Conservation (phyloP, 805 yeast genomes). For the Saturnispora serradocipensis region DNA sequence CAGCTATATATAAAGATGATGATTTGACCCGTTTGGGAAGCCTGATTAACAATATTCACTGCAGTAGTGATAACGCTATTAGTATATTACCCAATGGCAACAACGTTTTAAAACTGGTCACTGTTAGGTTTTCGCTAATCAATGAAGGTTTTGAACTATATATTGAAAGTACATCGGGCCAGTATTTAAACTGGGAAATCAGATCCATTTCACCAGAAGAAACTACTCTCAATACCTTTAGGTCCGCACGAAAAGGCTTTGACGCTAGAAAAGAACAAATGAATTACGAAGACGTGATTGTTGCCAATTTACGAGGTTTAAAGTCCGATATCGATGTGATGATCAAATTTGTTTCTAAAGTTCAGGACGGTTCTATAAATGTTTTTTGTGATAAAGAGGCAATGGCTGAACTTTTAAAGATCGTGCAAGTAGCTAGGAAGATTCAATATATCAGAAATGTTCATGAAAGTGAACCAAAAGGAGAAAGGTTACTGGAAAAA, state of each 20-base stretch:
- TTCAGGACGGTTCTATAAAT: conserved; percentile 5
- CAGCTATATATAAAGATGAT: not conserved
- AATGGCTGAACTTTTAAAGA: conserved; percentile 10
- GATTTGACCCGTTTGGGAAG: not conserved
- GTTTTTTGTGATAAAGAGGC: not conserved
- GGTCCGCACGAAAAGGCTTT: not conserved
- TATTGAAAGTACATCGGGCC: not conserved
- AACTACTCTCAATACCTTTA: not conserved
- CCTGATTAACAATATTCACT: not conserved
- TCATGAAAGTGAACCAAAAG: not conserved
- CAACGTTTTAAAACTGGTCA: not conserved
- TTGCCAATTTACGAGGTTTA: not conserved
- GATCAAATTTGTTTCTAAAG: conserved; percentile 9
- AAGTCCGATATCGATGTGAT: conserved; percentile 3
- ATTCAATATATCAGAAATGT: not conserved
- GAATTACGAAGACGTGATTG: not conserved
- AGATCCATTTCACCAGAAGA: conserved; percentile 1
- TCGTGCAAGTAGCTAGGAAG: conserved; percentile 10
- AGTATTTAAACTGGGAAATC: not conserved
- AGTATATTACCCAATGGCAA: not conserved
- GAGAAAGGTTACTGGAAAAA: not conserved
- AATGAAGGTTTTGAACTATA: not conserved
- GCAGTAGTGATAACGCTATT: not conserved
- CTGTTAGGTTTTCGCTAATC: not conserved
- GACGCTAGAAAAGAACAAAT: not conserved